Evolutionary conservation across 768 basidiomycete species (phyloP).

Genomic region (Boletus pseudo-olivaceus): DNA sequence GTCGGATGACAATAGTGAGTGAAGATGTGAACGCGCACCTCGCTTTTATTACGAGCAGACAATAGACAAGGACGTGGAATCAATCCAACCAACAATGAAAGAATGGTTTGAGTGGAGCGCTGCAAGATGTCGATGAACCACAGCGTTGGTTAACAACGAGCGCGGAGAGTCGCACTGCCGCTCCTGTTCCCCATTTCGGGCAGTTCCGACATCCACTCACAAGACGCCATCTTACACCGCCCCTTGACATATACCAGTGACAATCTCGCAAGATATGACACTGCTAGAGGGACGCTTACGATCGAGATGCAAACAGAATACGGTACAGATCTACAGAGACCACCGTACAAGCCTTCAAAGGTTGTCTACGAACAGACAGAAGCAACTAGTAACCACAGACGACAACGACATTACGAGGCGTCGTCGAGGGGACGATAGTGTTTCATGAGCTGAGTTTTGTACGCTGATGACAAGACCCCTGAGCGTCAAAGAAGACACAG

Average conservation of each 20-base stretch:
- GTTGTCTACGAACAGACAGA: background rate
- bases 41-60: background rate
- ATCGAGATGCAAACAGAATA: constrained; percentile 6
- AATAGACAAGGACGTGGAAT: background rate
- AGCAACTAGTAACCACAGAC: background rate
- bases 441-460: constrained; percentile 68
- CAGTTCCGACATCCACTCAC: background rate
- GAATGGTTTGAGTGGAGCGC: background rate
- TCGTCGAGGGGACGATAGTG: constrained; percentile 59
- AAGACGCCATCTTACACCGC: background rate
- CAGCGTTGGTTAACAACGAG: background rate
- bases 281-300: background rate
- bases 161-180: background rate
- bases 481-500: background rate
- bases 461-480: constrained; percentile 41
- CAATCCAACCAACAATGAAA: background rate
- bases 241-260: background rate
- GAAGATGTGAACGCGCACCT: background rate
- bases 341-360: background rate
- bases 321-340: constrained; percentile 15
- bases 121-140: too few species aligned
- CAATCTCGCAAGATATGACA: too few species aligned
- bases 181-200: background rate
- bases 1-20: background rate
- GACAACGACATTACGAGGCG: constrained; percentile 25